Conservation (phyloP, 2,329 filamentous ascomycete genomes). For the Ophiostoma australiae region DNA sequence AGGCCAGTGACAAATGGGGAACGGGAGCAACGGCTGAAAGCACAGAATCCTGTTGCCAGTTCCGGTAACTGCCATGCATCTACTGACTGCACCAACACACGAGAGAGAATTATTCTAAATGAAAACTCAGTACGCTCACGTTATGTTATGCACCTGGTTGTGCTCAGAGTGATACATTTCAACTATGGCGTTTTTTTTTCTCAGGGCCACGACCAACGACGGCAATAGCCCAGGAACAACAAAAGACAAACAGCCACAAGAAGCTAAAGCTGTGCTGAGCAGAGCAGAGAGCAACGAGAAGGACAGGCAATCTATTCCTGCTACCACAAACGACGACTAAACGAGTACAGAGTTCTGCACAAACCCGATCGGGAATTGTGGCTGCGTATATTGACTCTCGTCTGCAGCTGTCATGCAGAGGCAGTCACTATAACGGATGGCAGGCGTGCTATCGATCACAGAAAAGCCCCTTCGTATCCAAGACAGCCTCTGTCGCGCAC, state of each 20-base stretch:
- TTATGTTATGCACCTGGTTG: background rate
- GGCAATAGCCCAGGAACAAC: background rate
- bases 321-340: background rate
- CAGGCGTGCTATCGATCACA: background rate
- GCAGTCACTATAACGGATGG: background rate
- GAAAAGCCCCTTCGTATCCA: background rate
- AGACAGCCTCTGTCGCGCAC: background rate
- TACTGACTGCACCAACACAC: background rate
- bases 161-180: background rate
- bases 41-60: background rate
- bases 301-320: background rate
- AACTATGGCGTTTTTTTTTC: background rate
- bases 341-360: background rate
- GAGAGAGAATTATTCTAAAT: background rate
- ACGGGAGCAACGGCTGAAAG: background rate
- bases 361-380: background rate
- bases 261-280: background rate
- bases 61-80: background rate
- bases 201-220: background rate
- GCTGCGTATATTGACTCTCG: background rate
- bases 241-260: background rate
- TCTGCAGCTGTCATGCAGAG: conserved; percentile 6
- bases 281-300: background rate
- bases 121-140: too few relatives aligned
- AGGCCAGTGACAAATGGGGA: background rate